Conservation (phyloP, 768 basidiomycete species). For the Rhizopogon roseolus region DNA sequence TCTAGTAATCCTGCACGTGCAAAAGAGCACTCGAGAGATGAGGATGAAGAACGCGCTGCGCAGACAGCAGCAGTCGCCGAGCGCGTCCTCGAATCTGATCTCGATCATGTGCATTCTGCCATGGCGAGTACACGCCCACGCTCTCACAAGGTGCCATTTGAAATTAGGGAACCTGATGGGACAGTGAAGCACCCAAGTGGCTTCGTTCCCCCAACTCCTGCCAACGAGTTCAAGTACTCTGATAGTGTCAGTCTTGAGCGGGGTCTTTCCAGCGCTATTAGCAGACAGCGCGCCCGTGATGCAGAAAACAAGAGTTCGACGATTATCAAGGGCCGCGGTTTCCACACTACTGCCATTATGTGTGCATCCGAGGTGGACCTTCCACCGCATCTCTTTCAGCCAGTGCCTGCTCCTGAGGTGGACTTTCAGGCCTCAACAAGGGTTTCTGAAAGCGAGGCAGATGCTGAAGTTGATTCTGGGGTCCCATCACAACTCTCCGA, state of each 20-base stretch:
- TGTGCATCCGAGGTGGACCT: conserved; percentile 1
- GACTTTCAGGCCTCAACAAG: neutral
- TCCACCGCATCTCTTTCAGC: neutral
- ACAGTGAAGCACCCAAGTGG: conserved; percentile 36
- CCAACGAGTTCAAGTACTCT: conserved; percentile 27
- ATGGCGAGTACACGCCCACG: conserved; percentile 17
- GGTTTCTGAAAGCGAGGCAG: neutral
- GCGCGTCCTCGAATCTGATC: conserved; percentile 26
- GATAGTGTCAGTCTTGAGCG: conserved; percentile 7
- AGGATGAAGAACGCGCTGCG: conserved; percentile 10
- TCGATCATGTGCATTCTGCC: conserved; percentile 16
- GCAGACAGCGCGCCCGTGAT: conserved; percentile 7
- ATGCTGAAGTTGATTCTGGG: too few species aligned
- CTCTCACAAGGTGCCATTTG: conserved; percentile 37
- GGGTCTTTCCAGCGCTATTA: conserved; percentile 13
- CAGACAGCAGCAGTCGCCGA: conserved; percentile 29
- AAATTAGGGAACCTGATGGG: conserved; percentile 33
- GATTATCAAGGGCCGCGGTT: conserved; percentile 8
- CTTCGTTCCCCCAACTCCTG: conserved; percentile 39
- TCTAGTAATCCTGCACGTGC: conserved; percentile 18
- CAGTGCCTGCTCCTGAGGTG: neutral
- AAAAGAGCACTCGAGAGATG: conserved; percentile 21
- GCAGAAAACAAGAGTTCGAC: conserved; percentile 7
- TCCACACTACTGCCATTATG: conserved; percentile 14
- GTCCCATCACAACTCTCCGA: neutral